phyloP scores from a whole-genome alignment of 202 grass and related monocot genomes.

The Schoenoplectus tabernaemontani region DNA sequence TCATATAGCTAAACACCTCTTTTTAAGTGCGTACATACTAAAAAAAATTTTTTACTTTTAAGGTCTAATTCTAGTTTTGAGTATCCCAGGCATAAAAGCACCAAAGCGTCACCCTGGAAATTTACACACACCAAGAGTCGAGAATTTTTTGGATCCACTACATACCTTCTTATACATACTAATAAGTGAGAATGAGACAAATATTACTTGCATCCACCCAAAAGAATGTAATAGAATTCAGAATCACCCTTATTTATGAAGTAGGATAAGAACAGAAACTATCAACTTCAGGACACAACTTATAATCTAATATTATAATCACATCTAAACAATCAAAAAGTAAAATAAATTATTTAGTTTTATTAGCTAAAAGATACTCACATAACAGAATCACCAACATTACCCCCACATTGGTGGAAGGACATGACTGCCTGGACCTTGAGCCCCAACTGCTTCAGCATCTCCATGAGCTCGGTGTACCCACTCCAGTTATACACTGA shows the following conservation, averaged over 20 bases:
- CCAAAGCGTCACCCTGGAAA: neutral
- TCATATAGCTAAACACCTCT: neutral
- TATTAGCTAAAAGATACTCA: constrained; percentile 14
- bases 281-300: neutral
- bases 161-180: neutral
- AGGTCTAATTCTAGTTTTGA: neutral
- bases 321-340: neutral
- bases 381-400: constrained; percentile 46
- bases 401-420: constrained; percentile 50
- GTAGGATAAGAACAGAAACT: neutral
- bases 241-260: neutral
- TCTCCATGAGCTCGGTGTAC: constrained; percentile 72
- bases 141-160: neutral
- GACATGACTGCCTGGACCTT: constrained; percentile 62
- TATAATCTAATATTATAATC: neutral
- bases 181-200: neutral
- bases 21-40: neutral
- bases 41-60: neutral
- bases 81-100: neutral
- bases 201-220: neutral
- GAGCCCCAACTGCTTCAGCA: constrained; percentile 45
- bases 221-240: neutral
- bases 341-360: neutral
- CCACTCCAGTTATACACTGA: constrained; percentile 53
- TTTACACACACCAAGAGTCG: neutral